phyloP scores from a whole-genome alignment of 2,329 filamentous ascomycete species.

The Cladophialophora carrionii region DNA sequence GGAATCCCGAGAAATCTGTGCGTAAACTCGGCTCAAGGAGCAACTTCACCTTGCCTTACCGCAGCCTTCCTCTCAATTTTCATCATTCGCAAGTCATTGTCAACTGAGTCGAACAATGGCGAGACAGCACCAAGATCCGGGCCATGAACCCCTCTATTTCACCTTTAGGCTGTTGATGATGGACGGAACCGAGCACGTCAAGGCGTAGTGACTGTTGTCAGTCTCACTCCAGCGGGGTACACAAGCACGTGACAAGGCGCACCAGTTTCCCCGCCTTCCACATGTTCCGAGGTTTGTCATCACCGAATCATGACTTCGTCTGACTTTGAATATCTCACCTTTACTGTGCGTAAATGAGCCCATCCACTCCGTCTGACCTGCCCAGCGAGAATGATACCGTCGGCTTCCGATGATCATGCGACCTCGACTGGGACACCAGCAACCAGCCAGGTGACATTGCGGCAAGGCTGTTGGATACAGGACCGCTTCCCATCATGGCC shows the following conservation, averaged over 20 bases:
- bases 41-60: too few relatives aligned
- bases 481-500: too few relatives aligned
- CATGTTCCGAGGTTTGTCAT: background rate
- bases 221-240: background rate
- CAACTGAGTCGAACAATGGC: too few relatives aligned
- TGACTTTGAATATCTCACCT: background rate
- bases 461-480: constrained; percentile 2
- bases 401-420: constrained; percentile 8
- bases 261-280: background rate
- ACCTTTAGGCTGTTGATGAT: too few relatives aligned
- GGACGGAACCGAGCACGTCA: too few relatives aligned
- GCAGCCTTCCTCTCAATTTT: too few relatives aligned
- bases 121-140: too few relatives aligned
- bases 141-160: too few relatives aligned
- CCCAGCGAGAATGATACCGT: background rate
- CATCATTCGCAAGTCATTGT: too few relatives aligned
- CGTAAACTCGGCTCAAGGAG: too few relatives aligned
- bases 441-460: background rate
- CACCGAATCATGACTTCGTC: background rate
- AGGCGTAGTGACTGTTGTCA: background rate
- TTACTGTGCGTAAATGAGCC: background rate
- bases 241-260: background rate
- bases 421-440: background rate
- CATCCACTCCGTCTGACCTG: background rate
- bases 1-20: too few relatives aligned